Evolutionary conservation across 108 stramenopile species (phyloP).

Genomic region (Asterionellopsis glacialis): DNA sequence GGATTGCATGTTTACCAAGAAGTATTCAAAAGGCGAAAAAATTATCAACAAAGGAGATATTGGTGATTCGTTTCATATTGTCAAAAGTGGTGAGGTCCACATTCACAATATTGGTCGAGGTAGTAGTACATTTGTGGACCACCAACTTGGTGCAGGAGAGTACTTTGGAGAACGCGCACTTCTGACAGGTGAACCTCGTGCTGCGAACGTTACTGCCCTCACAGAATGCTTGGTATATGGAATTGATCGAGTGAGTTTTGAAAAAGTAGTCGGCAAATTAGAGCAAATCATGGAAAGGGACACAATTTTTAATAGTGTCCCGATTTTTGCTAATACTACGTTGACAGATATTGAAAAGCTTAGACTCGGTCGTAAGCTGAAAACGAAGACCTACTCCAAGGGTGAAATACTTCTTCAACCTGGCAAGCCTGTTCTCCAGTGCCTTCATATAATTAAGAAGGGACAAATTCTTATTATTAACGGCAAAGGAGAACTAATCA

Average conservation of each 20-base stretch:
- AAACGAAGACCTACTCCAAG: slow-evolving; percentile 40
- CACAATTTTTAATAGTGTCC: slow-evolving; percentile 60
- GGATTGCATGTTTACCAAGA: slow-evolving; percentile 30
- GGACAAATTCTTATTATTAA: slow-evolving; percentile 35
- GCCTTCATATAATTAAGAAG: slow-evolving; percentile 42
- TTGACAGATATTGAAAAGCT: slow-evolving; percentile 55
- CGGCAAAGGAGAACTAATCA: slow-evolving; percentile 31
- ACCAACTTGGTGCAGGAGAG: slow-evolving; percentile 43
- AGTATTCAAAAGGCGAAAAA: slow-evolving; percentile 49
- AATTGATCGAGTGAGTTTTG: slow-evolving; percentile 53
- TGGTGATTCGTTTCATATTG: slow-evolving; percentile 81
- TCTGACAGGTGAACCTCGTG: slow-evolving; percentile 82
- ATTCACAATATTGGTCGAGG: slow-evolving; percentile 72
- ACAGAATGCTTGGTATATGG: slow-evolving; percentile 41
- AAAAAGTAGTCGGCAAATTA: slow-evolving; percentile 49
- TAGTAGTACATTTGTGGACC: slow-evolving; percentile 27
- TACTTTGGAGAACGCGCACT: slow-evolving; percentile 91
- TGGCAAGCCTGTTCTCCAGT: slow-evolving; percentile 48
- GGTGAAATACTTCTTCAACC: slow-evolving; percentile 59
- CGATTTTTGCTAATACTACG: slow-evolving; percentile 62
- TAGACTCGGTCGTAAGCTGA: slow-evolving; percentile 44
- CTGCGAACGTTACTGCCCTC: slow-evolving; percentile 73
- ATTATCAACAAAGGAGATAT: slow-evolving; percentile 69
- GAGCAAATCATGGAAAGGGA: slow-evolving; percentile 29
- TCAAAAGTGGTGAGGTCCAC: slow-evolving; percentile 62